Evolutionary conservation across 805 yeast species (phyloP), one percentile per base, ranked within the genome.

Genomic region (Saturnispora hagleri): DNA sequence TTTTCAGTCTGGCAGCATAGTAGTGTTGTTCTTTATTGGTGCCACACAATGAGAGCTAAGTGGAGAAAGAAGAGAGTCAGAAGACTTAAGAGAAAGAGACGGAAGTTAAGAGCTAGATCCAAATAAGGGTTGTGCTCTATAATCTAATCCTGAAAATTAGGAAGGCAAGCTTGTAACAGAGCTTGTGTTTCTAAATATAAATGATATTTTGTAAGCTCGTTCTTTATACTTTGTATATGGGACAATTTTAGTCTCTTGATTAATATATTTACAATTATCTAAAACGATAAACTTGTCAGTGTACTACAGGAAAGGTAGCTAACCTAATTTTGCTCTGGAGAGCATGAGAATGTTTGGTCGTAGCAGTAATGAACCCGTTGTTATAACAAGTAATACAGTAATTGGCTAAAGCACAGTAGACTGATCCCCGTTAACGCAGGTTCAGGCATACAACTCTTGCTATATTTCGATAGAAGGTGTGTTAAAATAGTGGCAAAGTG

Each of bases 41-140:
- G 51, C 45, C 27, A 57, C 70, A 69, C 71, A 69, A 86, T 86
- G 95, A 86, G 95, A 84, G 84, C 86, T 80, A 90, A 90, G 86
- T 90, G 97, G 98, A 91, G 97, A 87, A 91, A 91, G 87, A 91
- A 91, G 96, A 91, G 98, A 90, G 95, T 86, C 78, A 90, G 98
- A 88, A 89, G 98, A 88, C 87, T 91, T 75, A 91, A 91, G 88
- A 89, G 97, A 84, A 91, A 91, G 96, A 88, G 98, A 86, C 97
- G 98, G 97, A 91, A 91, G 96, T 97, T 91, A 72, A 89, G 98
- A 88, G 98, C 98, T 80, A 89, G 98, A 88, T 88, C 96, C 82
- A 87, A 87, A 84, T 87, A 86, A 86, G 55, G 48, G 34, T 48
- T 26, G 55, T 43, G 40, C 54, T 15, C 33, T 27, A 15, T 43